Evolutionary conservation across 164 flowering plant species (phyloP), one percentile per base, ranked within the genome.

Genomic region (Macadamia integrifolia): DNA sequence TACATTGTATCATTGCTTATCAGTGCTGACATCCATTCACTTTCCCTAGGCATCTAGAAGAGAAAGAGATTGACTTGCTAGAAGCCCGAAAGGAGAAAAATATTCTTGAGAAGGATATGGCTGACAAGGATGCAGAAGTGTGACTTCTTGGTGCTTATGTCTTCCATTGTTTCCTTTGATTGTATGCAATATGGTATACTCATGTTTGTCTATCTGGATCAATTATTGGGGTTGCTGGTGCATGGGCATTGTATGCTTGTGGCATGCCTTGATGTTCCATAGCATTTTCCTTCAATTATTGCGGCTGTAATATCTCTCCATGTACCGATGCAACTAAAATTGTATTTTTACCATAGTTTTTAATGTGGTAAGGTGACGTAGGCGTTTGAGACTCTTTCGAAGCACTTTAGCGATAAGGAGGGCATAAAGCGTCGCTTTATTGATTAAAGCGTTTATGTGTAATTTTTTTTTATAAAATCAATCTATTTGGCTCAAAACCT

Each of bases 121-220:
- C 72, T 58, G 77, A 82, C 62, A 89, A 80, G 75, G 88, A 85
- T 65, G 77, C 80, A n/a, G 96, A 92, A 95, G 99, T 92, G 59
- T 64, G 50, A 7, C 60, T 40, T 53, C 68, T 56, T 11, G 52
- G 43, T 65, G 18, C 42, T 35, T 57, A 10, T 61, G 67, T 35
- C 40, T 35, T 35, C 40, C 40, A 2, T 0, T 35, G 13, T 50
- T 40, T 1, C n/a, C 1, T 0, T 8, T 56, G 57, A 3, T 35
- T 66, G n/a, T 55, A 9, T 65, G 67, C 56, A 52, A 11, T 30
- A 28, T 50, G 59, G 58, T 65, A 14, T 15, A 46, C 7, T 15
- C 17, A 55, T 53, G 15, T 50, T 1, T 35, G 3, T 5, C 30
- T 17, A 65, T 30, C 50, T 46, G 50, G 9, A 2, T 35, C 40